A percentile compares a stretch with the other conserved stretches of the same genome.
Evolutionary conservation across 78 protist species (phyloP).

Genomic region (Pelomyxa schiedti): DNA sequence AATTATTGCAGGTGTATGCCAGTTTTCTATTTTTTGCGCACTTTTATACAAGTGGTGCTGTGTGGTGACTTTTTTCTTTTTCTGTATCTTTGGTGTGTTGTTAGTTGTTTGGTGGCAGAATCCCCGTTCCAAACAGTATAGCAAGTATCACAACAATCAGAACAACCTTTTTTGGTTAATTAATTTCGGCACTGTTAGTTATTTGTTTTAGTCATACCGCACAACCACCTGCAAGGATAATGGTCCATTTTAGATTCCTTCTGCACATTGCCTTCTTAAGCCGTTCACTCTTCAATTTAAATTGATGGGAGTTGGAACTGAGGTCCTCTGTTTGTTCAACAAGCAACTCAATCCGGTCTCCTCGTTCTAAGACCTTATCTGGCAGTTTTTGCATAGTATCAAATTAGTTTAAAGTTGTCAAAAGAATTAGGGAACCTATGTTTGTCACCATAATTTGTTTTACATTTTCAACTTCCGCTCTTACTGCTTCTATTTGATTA

Average conservation of each 20-base stretch:
- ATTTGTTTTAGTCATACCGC: too few relatives aligned
- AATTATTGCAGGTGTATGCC: too few relatives aligned
- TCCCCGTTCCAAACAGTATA: too few relatives aligned
- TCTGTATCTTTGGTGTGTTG: too few relatives aligned
- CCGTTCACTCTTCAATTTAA: slow-evolving; percentile 63
- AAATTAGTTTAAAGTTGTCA: not conserved
- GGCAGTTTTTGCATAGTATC: too few relatives aligned
- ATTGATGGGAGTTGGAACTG: slow-evolving; percentile 51
- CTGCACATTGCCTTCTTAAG: slow-evolving; percentile 89
- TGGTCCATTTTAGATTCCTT: slow-evolving; percentile 71
- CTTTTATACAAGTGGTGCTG: too few relatives aligned
- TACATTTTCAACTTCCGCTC: slow-evolving; percentile 65
- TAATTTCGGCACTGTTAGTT: too few relatives aligned
- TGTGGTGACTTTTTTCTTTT: too few relatives aligned
- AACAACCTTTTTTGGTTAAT: too few relatives aligned
- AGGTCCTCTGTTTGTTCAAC: slow-evolving; percentile 79
- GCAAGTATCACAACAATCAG: too few relatives aligned
- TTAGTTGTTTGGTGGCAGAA: too few relatives aligned
- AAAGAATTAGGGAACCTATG: slow-evolving; percentile 37
- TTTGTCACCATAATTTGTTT: slow-evolving; percentile 65
- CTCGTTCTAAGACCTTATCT: slow-evolving; percentile 77
- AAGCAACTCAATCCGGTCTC: slow-evolving; percentile 82
- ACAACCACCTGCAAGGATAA: slow-evolving; percentile 37
- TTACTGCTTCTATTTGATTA: slow-evolving; percentile 29
- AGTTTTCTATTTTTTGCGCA: too few relatives aligned